These are phyloP conservation scores for Phytopythium montanum DNA, from an alignment of 352 stramenopile species.

Conservation along the genomic window DNA sequence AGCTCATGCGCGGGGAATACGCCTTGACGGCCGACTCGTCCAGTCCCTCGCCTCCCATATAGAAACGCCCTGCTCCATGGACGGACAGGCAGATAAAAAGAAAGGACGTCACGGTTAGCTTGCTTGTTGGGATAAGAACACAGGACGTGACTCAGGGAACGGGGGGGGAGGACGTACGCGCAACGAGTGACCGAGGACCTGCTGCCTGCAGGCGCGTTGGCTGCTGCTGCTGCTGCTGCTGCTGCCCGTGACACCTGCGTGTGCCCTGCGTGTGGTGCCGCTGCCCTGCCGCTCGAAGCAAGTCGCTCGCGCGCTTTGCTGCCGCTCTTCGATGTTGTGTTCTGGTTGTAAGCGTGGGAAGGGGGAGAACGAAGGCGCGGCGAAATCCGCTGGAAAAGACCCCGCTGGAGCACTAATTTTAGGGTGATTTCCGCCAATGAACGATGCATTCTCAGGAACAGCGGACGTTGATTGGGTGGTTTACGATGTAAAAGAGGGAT, in stretches of 20 bases:
- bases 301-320: too few species aligned
- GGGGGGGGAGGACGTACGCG: neutral
- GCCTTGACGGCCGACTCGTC: slow-evolving; percentile 11
- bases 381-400: neutral
- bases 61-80: too few species aligned
- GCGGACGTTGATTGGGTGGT: neutral
- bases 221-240: neutral
- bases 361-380: neutral
- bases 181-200: neutral
- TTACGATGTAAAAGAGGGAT: neutral
- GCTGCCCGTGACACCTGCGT: too few species aligned
- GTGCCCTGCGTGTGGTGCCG: too few species aligned
- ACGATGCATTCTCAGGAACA: neutral
- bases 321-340: neutral
- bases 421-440: neutral
- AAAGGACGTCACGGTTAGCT: neutral
- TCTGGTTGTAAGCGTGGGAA: neutral
- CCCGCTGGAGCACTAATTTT: neutral
- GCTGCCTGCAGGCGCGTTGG: neutral
- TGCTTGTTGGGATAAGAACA: neutral
- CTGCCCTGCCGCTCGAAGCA: too few species aligned
- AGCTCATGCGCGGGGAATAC: slow-evolving; percentile 18
- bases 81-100: neutral
- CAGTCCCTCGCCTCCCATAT: slow-evolving; percentile 33
- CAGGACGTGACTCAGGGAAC: too few species aligned